Evolutionary conservation across 306 rosid genomes (phyloP).

Genomic region (Acacia acuminata): DNA sequence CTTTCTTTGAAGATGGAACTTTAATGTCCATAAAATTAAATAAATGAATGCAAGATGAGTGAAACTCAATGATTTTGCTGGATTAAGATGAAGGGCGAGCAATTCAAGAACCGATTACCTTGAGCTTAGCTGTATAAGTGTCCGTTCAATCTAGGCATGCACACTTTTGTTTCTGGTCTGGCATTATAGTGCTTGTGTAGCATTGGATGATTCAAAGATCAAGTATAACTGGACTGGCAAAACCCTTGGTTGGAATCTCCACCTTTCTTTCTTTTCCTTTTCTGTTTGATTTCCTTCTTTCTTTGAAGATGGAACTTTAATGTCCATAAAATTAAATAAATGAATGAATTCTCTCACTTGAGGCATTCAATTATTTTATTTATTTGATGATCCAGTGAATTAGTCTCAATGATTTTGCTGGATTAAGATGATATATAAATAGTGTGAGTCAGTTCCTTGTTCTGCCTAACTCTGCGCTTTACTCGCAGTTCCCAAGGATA

Average conservation of each 20-base stretch:
- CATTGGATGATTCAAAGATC: background rate
- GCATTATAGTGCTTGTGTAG: conserved; percentile 8
- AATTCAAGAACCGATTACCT: conserved; percentile 1
- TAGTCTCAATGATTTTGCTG: background rate
- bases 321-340: background rate
- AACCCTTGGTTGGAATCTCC: conserved; percentile 18
- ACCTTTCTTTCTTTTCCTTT: background rate
- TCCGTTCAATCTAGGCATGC: conserved; percentile 27
- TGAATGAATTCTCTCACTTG: background rate
- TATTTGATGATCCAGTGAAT: conserved; percentile 26
- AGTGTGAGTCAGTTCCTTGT: background rate
- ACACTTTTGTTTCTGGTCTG: background rate
- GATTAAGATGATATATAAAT: background rate
- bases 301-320: conserved; percentile 12
- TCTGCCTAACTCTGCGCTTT: conserved; percentile 14
- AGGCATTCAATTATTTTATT: conserved; percentile 3
- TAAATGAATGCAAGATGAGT: no score
- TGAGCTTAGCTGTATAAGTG: conserved; percentile 27
- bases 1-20: no score
- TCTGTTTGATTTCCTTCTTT: background rate
- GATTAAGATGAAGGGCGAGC: conserved; percentile 23
- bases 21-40: no score
- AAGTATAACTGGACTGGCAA: background rate
- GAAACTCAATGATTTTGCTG: no score
- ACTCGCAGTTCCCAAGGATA: conserved; percentile 8